Conservation (phyloP, 495 filamentous ascomycete genomes). For the Penicillium odoratum region DNA sequence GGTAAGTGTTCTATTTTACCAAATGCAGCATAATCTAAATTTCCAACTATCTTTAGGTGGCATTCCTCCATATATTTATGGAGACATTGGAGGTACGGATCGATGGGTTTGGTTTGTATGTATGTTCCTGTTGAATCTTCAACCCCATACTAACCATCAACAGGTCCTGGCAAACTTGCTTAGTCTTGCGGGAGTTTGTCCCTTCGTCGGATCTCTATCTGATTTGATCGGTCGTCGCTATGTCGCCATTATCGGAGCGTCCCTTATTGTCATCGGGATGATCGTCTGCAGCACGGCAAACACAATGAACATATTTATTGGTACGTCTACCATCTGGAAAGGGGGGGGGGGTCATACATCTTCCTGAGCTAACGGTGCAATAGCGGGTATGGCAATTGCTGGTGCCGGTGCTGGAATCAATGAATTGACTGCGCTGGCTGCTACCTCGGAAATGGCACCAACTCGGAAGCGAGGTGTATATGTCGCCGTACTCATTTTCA, state of each 20-base stretch:
- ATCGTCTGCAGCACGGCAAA: conserved; percentile 63
- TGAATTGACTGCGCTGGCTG: conserved; percentile 68
- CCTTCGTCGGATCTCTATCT: conserved; percentile 70
- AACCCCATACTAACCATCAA: conserved; percentile 1
- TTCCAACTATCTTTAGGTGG: conserved; percentile 37
- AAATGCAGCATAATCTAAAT: conserved; percentile 1
- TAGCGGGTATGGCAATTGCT: conserved; percentile 61
- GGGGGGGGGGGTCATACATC: not conserved
- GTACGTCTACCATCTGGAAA: conserved; percentile 36
- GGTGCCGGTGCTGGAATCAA: conserved; percentile 64
- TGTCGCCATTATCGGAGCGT: conserved; percentile 61
- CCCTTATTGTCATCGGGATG: conserved; percentile 64
- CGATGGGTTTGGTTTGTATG: conserved; percentile 71
- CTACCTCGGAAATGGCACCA: conserved; percentile 68
- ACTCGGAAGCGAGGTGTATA: conserved; percentile 67
- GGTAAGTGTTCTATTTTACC: conserved; percentile 29
- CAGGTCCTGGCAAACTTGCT: conserved; percentile 65
- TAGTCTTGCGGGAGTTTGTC: conserved; percentile 65
- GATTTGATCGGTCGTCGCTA: conserved; percentile 68
- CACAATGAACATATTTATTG: conserved; percentile 68
- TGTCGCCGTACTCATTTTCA: conserved; percentile 65
- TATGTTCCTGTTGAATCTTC: not conserved
- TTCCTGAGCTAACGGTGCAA: conserved; percentile 29
- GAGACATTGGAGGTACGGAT: conserved; percentile 63
- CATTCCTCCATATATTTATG: conserved; percentile 64